Conservation (phyloP, 1,284 basidiomycete species). For the Polyporus tsugae region DNA sequence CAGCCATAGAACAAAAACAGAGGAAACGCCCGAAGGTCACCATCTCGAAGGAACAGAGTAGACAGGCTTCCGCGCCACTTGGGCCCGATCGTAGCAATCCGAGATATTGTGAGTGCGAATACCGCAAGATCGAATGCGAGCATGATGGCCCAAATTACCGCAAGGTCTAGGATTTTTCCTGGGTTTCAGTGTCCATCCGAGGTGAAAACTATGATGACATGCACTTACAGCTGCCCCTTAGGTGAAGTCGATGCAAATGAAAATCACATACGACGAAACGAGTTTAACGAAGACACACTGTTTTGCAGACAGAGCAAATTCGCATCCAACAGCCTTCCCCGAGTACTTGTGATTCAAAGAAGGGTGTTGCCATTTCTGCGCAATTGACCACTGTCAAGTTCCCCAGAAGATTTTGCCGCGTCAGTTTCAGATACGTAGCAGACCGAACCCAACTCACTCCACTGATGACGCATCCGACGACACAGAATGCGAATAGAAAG, state of each 20-base stretch:
- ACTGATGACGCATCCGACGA: neutral
- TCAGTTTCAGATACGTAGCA: neutral
- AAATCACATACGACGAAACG: neutral
- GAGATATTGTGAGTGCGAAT: constrained; percentile 18
- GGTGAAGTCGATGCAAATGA: neutral
- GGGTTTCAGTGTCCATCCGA: neutral
- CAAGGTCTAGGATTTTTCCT: constrained; percentile 12
- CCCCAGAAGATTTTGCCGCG: neutral
- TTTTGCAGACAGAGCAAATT: constrained; percentile 6
- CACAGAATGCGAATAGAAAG: constrained; percentile 5
- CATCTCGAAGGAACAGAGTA: constrained; percentile 19
- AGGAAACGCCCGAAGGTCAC: neutral
- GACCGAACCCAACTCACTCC: constrained; percentile 1
- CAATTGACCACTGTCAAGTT: constrained; percentile 20
- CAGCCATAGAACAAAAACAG: neutral
- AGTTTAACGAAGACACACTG: constrained; percentile 11
- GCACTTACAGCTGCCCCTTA: neutral
- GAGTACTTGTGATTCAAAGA: neutral
- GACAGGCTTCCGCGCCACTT: constrained; percentile 18
- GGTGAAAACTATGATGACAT: neutral
- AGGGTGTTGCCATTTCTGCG: neutral
- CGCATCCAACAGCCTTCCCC: constrained; percentile 10
- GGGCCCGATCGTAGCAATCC: constrained; percentile 2
- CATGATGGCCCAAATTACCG: constrained; percentile 14
- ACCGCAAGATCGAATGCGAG: constrained; percentile 16